A percentile compares a stretch with the other conserved stretches of the same genome.
phyloP scores from a whole-genome alignment of 257 asterid genomes.

The Solanum peruvianum region DNA sequence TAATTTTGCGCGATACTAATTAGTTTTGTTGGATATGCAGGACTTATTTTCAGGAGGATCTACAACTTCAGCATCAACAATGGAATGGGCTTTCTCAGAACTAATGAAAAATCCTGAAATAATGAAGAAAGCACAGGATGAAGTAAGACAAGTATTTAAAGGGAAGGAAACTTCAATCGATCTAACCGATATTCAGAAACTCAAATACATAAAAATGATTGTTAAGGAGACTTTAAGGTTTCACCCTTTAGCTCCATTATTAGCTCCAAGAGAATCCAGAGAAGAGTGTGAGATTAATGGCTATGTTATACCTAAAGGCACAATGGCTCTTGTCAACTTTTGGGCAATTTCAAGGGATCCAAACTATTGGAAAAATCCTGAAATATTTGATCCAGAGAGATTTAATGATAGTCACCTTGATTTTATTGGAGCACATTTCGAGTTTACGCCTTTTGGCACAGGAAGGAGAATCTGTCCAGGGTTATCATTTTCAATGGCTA shows the following conservation, averaged over 20 bases:
- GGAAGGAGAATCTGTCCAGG: slow-evolving; percentile 29
- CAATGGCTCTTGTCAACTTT: slow-evolving; percentile 1
- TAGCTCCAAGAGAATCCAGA: slow-evolving; percentile 11
- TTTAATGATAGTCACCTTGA: slow-evolving; percentile 2
- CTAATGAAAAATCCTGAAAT: slow-evolving; percentile 6
- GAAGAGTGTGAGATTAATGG: slow-evolving; percentile 12
- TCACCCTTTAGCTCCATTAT: neutral
- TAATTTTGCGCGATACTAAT: neutral
- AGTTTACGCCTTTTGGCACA: slow-evolving; percentile 22
- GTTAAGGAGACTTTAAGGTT: neutral
- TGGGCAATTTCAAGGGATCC: slow-evolving; percentile 19
- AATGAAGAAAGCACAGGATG: slow-evolving; percentile 15
- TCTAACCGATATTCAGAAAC: slow-evolving; percentile 2
- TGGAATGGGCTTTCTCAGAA: slow-evolving; percentile 18
- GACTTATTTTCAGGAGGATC: slow-evolving; percentile 14
- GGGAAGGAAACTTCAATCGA: neutral
- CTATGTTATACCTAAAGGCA: neutral
- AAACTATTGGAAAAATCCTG: slow-evolving; percentile 8
- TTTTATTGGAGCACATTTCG: slow-evolving; percentile 13
- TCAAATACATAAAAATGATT: slow-evolving; percentile 6
- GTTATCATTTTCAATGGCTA: slow-evolving; percentile 2
- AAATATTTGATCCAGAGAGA: neutral
- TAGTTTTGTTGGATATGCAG: neutral
- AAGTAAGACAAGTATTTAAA: slow-evolving; percentile 3
- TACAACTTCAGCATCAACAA: slow-evolving; percentile 3